Base-by-base conservation (phyloP, 2,329 filamentous ascomycete species). In the Xylaria sp. region DNA sequence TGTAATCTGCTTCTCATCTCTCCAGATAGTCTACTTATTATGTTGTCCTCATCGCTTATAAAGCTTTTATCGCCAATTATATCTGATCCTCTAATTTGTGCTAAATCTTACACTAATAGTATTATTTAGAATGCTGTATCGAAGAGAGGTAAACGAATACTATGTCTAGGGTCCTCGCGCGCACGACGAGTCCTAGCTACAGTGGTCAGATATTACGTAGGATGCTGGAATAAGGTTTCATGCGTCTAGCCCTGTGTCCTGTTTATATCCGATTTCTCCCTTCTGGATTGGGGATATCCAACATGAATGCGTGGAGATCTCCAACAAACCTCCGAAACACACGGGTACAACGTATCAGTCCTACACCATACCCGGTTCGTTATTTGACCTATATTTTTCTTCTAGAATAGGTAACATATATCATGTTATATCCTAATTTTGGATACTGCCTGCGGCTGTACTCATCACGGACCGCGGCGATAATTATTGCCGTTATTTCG, bases 311-410 rank as follows among this genome's bases (percentile, higher is more conserved):
- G 51, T 53, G 59, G 60, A 54, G 16, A 54, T 59, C 47, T 42
- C 54, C 54, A 63, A 55, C 44, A n/a, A n/a, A 40, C 37, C 29
- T 60, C 54, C 44, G 23, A 47, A 60, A 54, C 32, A 18, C n/a
- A 25, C 48, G 23, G 29, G 51, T 64, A 48, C 51, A 18, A 23
- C 21, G 10, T 35, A n/a, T 29, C 37, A 13, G 54, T n/a, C 37
- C 23, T 44, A 23, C 54, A 42, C 29, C 27, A 23, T 32, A 32
- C 29, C 27, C 35, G 12, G 13, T n/a, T 54, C 10, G 35, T 62
- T 18, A 18, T 16, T n/a, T 16, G 35, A 13, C 44, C 25, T 54
- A 12, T 44, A 35, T 21, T 51, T 21, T 16, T 51, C 16, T n/a
- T 50, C 13, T 29, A 21, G 5, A 21, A 21, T n/a, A 16, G 18